These are phyloP conservation scores for Angomonas desouzai DNA, from an alignment of 208 protist species.

Conservation along the genomic window DNA sequence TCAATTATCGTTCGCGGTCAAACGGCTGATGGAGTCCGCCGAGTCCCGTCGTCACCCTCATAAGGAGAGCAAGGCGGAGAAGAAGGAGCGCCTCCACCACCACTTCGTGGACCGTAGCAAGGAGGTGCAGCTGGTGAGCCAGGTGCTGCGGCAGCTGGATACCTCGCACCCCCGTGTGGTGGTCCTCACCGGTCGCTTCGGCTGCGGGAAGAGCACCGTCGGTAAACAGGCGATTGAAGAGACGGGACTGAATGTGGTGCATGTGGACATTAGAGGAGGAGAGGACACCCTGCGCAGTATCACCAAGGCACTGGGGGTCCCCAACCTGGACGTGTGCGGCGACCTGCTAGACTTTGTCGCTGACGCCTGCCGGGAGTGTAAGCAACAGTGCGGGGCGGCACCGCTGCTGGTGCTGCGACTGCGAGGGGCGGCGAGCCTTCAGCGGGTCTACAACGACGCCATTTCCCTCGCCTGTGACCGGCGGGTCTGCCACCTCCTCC, in stretches of 20 bases:
- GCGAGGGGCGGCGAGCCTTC: constrained; percentile 39
- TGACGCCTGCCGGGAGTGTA: constrained; percentile 29
- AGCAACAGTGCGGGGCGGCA: constrained; percentile 33
- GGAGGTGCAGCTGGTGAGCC: constrained; percentile 54
- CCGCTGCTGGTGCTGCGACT: constrained; percentile 72
- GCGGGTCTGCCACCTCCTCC: constrained; percentile 9
- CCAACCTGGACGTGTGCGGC: constrained; percentile 77
- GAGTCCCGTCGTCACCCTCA: not conserved
- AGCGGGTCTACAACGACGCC: constrained; percentile 66
- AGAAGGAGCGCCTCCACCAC: constrained; percentile 28
- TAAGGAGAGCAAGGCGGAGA: not conserved
- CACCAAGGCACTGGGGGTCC: constrained; percentile 60
- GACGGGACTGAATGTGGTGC: constrained; percentile 58
- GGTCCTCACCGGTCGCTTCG: constrained; percentile 59
- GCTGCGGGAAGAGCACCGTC: constrained; percentile 64
- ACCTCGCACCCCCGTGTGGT: constrained; percentile 63
- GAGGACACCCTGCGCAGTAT: constrained; percentile 68
- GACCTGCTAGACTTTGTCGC: constrained; percentile 69
- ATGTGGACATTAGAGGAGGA: constrained; percentile 55
- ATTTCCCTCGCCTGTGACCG: constrained; percentile 59
- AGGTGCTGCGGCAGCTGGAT: constrained; percentile 54
- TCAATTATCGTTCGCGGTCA: constrained; percentile 46
- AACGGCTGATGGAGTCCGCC: constrained; percentile 26
- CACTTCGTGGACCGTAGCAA: constrained; percentile 38
- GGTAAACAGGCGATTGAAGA: constrained; percentile 50